Percentiles rank a stretch among this genome's conserved stretches.
Conservation (phyloP, 495 filamentous ascomycete species). For the Letharia lupina region DNA sequence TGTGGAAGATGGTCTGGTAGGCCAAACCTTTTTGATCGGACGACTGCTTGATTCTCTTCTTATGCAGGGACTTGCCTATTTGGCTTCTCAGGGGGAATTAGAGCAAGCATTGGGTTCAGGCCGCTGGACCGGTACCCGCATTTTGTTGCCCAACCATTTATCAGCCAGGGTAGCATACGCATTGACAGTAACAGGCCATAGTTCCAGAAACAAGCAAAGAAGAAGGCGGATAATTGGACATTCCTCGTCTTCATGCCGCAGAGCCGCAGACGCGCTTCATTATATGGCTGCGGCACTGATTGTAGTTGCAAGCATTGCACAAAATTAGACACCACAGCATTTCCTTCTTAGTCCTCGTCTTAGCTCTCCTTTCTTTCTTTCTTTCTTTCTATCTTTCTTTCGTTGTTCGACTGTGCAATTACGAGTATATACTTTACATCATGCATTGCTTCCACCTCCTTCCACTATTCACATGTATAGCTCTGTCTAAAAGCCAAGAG, state of each 20-base stretch:
- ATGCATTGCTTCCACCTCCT: not conserved
- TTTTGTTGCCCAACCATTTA: not conserved
- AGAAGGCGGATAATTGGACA: not conserved
- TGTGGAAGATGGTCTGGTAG: not conserved
- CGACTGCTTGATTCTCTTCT: not conserved
- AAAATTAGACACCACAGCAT: not conserved
- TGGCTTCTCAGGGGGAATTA: not conserved
- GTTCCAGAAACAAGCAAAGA: not conserved
- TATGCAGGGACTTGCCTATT: not conserved
- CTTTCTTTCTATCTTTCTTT: not conserved
- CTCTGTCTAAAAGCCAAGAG: not conserved
- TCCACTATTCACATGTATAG: not conserved
- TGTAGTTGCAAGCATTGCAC: not conserved
- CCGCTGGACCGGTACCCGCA: not conserved
- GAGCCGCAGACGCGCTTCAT: constrained; percentile 3
- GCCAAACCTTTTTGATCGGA: too few species aligned
- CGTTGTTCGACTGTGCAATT: not conserved
- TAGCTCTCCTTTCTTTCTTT: not conserved
- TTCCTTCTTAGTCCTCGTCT: not conserved
- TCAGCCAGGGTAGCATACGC: not conserved
- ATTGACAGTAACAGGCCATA: not conserved
- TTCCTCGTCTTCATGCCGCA: not conserved
- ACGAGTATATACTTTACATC: not conserved
- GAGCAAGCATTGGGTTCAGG: not conserved
- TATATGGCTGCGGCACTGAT: not conserved